Base-by-base conservation (phyloP, 2,329 filamentous ascomycete species). In the Epichloe amarillans region DNA sequence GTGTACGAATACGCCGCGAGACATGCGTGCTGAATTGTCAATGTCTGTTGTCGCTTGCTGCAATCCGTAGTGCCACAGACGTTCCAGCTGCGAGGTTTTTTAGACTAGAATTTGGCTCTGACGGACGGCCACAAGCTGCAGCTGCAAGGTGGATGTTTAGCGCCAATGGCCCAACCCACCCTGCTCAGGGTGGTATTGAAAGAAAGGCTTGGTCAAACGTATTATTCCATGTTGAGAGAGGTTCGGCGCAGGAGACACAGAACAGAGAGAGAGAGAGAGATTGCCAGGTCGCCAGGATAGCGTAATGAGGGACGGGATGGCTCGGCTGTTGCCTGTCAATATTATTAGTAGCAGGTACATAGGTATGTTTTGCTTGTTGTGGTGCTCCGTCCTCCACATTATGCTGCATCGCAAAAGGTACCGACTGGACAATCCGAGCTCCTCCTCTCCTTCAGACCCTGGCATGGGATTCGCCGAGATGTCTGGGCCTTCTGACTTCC, bases 131-230 rank as follows among this genome's bases (percentile, higher is more conserved):
- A 47, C 39, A 15, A 37, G 26, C 36, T 46, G 47, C 48, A 41
- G 39, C 23, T 38, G 46, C 46, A 40, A 49, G 45, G 51, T 47
- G 37, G 47, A 43, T 30, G 35, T 30, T 51, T 50, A 45, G 50
- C 50, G 52, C 51, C 51, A 47, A 50, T 37, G 15, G 45, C 33
- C 30, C n/a, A 53, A 53, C 54, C 54, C 53, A 53, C 54, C 54
- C 53, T 53, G 54, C 40, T 49, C 15, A 40, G 49, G 50, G 53
- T 56, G 42, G 51, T 49, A 53, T 52, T 15, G 47, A 50, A 47
- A 50, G 42, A 50, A 47, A 50, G 42, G 51, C 50, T 53, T 55
- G 54, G 53, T 26, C 44, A 40, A 48, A 53, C 36, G 43, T 30
- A 39, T 42, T 46, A 30, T 45, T 40, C 50, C 50, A 49, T 44